phyloP scores from a whole-genome alignment of 805 yeast species.

The Millerozyma miso region DNA sequence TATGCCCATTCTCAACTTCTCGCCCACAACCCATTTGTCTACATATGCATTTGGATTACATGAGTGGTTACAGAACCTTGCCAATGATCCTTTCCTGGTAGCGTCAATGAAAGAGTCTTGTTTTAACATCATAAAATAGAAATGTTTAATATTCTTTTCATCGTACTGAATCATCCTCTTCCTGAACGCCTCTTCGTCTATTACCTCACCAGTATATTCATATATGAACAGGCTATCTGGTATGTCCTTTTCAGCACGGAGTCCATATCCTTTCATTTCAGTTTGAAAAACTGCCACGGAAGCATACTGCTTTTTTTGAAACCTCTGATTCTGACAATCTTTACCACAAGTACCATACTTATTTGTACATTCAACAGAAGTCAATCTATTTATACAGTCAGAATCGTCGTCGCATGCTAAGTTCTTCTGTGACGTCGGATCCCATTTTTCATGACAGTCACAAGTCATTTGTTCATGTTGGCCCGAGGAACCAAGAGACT shows the following conservation, averaged over 20 bases:
- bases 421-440: conserved; percentile 33
- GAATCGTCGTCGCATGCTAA: conserved; percentile 80
- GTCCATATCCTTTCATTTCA: conserved; percentile 84
- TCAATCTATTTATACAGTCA: conserved; percentile 87
- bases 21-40: conserved; percentile 96
- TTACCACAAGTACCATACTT: conserved; percentile 67
- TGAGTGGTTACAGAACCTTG: conserved; percentile 91
- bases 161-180: conserved; percentile 74
- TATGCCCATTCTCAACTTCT: conserved; percentile 88
- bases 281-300: conserved; percentile 78
- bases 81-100: conserved; percentile 80
- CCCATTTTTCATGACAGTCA: conserved; percentile 67
- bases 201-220: conserved; percentile 93
- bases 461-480: conserved; percentile 86
- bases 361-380: conserved; percentile 86
- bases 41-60: conserved; percentile 94
- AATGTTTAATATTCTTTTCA: conserved; percentile 64
- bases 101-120: conserved; percentile 94
- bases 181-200: conserved; percentile 73
- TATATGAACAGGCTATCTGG: conserved; percentile 68
- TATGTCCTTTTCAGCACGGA: conserved; percentile 62
- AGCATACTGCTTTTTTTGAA: conserved; percentile 74
- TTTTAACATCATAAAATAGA: conserved; percentile 94
- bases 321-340: conserved; percentile 81
- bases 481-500: conserved; percentile 63